These are phyloP conservation scores for Trichophyton benhamiae DNA, from an alignment of 2,329 filamentous ascomycete genomes.

Conservation along the genomic window DNA sequence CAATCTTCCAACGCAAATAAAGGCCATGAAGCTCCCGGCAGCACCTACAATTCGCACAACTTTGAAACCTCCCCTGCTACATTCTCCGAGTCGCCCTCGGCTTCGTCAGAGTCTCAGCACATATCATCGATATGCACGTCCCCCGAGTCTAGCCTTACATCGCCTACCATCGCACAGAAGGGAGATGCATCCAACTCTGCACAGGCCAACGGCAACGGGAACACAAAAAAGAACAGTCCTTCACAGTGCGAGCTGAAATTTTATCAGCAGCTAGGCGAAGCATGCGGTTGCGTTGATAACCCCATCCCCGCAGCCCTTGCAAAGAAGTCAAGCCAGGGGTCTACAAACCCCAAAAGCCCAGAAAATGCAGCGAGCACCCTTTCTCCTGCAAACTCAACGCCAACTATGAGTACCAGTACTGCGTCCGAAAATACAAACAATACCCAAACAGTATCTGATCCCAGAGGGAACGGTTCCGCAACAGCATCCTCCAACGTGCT, in stretches of 20 bases:
- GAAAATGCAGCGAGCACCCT: background rate
- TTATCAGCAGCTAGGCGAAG: conserved; percentile 33
- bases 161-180: conserved; percentile 27
- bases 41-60: background rate
- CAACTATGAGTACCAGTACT: background rate
- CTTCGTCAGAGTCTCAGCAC: conserved; percentile 38
- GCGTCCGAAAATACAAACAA: background rate
- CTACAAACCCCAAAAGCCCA: background rate
- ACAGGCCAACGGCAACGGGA: background rate
- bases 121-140: conserved; percentile 40
- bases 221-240: background rate
- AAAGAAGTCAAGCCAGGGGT: conserved; percentile 5
- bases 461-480: conserved; percentile 9
- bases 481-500: background rate
- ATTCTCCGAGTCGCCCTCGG: conserved; percentile 34
- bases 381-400: background rate
- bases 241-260: conserved; percentile 31
- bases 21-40: background rate
- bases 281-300: conserved; percentile 35
- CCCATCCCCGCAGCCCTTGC: conserved; percentile 30
- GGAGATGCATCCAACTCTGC: conserved; percentile 5
- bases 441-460: background rate
- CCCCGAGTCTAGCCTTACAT: conserved; percentile 35
- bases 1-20: background rate
- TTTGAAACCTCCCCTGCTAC: background rate